Evolutionary conservation across 139 green algal species (phyloP).

Genomic region (Coelastrella sp.): DNA sequence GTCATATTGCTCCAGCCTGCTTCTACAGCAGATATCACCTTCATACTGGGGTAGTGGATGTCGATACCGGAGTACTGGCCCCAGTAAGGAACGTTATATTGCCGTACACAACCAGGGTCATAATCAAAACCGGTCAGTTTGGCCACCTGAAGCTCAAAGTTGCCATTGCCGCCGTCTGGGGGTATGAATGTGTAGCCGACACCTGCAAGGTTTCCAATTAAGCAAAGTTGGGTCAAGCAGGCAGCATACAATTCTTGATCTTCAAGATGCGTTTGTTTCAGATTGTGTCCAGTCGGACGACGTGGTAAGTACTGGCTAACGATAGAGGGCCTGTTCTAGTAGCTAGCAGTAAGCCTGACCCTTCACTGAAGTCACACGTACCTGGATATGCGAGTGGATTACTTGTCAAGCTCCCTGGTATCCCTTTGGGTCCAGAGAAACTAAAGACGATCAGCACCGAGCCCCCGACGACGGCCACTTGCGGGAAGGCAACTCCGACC

Average conservation of each 20-base stretch:
- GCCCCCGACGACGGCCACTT: slow-evolving; percentile 36
- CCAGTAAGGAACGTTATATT: neutral
- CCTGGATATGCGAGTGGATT: slow-evolving; percentile 19
- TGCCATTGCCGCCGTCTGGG: neutral
- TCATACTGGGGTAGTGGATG: neutral
- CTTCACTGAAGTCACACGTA: neutral
- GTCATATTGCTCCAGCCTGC: neutral
- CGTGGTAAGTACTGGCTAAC: too few relatives aligned
- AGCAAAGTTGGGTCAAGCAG: neutral
- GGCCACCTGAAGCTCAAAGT: neutral
- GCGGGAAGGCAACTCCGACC: slow-evolving; percentile 16
- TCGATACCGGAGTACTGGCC: slow-evolving; percentile 36
- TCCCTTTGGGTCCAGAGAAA: slow-evolving; percentile 3
- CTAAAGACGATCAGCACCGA: slow-evolving; percentile 41
- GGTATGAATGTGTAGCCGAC: slow-evolving; percentile 31
- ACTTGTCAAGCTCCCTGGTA: neutral
- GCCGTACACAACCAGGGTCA: neutral
- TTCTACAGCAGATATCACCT: slow-evolving; percentile 24
- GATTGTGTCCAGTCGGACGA: too few relatives aligned
- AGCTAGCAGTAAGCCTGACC: too few relatives aligned
- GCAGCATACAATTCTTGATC: neutral
- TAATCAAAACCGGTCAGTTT: slow-evolving; percentile 3
- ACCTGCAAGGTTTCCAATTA: neutral
- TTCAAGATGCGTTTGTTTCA: too few relatives aligned
- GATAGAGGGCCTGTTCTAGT: too few relatives aligned